These are phyloP conservation scores for Lasiodiplodia hormozganensis DNA, from an alignment of 2,329 filamentous ascomycete species.

Conservation along the genomic window DNA sequence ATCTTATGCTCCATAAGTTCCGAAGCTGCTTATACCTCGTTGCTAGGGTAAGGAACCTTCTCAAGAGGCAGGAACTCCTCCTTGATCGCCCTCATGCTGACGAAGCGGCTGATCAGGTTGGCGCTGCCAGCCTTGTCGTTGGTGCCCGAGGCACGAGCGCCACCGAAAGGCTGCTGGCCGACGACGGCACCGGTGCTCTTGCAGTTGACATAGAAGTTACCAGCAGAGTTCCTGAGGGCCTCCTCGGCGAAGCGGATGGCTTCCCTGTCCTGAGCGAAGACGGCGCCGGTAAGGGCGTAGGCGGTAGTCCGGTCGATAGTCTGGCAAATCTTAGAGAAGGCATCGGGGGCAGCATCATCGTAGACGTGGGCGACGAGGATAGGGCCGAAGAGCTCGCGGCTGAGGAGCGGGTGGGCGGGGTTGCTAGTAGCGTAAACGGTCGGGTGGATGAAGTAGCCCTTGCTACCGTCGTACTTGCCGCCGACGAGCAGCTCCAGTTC, in stretches of 20 bases:
- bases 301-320: constrained; percentile 75
- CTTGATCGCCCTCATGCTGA: constrained; percentile 63
- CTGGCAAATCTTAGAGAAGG: constrained; percentile 66
- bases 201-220: constrained; percentile 88
- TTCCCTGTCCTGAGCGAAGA: constrained; percentile 74
- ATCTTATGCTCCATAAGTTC: neutral
- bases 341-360: constrained; percentile 66
- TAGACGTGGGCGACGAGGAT: constrained; percentile 78
- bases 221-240: constrained; percentile 73
- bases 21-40: constrained; percentile 47
- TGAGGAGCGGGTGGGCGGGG: constrained; percentile 75
- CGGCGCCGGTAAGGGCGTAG: constrained; percentile 78
- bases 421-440: constrained; percentile 80
- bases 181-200: constrained; percentile 67
- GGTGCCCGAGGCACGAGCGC: constrained; percentile 62
- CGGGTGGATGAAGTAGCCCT: constrained; percentile 84
- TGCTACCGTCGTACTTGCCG: constrained; percentile 76
- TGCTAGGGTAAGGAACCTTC: constrained; percentile 61
- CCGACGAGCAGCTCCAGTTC: constrained; percentile 77
- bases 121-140: constrained; percentile 65
- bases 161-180: constrained; percentile 60
- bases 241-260: constrained; percentile 74
- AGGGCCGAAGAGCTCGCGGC: constrained; percentile 83
- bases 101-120: constrained; percentile 60
- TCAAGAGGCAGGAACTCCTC: constrained; percentile 59